phyloP scores from a whole-genome alignment of 164 flowering plant species.

The Kingdonia uniflora region DNA sequence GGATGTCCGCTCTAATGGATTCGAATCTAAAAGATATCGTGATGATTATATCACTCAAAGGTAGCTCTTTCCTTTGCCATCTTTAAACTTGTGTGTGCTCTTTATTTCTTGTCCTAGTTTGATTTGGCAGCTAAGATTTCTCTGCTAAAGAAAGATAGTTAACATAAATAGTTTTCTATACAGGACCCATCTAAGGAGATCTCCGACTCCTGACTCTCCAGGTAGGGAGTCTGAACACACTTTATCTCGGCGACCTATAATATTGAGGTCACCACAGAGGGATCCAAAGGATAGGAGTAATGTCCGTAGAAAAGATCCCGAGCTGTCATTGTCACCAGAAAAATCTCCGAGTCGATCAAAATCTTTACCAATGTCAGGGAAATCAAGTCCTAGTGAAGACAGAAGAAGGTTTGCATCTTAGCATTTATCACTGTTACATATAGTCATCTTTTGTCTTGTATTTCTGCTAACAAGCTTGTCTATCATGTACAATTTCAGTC shows the following conservation, averaged over 20 bases:
- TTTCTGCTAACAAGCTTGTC: too few species aligned
- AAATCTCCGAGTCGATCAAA: conserved; percentile 28
- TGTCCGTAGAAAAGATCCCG: conserved; percentile 12
- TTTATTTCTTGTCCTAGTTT: too few species aligned
- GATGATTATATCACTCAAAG: conserved; percentile 18
- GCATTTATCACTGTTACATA: not conserved
- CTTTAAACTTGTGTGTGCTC: too few species aligned
- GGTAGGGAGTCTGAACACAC: conserved; percentile 19
- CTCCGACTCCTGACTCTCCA: conserved; percentile 25
- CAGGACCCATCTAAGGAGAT: conserved; percentile 29
- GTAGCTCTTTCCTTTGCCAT: conserved; percentile 6
- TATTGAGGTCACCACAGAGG: conserved; percentile 47
- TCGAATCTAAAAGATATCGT: conserved; percentile 12
- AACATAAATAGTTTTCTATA: not conserved
- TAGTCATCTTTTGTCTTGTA: too few species aligned
- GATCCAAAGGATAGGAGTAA: conserved; percentile 19
- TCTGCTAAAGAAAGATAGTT: too few species aligned
- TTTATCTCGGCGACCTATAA: conserved; percentile 18
- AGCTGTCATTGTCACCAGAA: conserved; percentile 24
- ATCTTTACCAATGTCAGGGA: conserved; percentile 25
- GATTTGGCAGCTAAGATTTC: too few species aligned
- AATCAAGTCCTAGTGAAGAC: conserved; percentile 24
- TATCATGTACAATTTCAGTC: conserved; percentile 15
- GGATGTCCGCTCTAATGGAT: conserved; percentile 15
- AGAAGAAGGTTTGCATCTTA: conserved; percentile 32